These are phyloP conservation scores for Rachicladosporium sp. DNA, from an alignment of 2,329 filamentous ascomycete species.

Conservation along the genomic window DNA sequence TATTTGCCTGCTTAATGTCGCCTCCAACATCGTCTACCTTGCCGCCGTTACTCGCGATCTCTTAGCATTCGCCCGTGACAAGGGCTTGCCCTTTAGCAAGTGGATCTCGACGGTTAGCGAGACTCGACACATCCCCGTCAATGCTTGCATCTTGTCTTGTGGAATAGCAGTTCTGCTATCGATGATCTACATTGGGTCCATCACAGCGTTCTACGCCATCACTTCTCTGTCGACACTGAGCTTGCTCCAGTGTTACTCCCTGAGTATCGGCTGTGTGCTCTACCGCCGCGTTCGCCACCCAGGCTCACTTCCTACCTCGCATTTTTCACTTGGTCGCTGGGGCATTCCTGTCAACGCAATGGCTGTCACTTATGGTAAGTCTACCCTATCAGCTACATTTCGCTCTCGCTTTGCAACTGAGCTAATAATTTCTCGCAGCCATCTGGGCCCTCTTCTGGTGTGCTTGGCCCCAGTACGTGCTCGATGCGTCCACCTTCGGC, in stretches of 20 bases:
- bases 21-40: conserved; percentile 13
- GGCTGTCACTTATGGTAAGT: too few species aligned
- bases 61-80: conserved; percentile 29
- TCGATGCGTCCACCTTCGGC: too few species aligned
- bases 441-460: too few species aligned
- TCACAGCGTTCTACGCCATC: conserved; percentile 25
- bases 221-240: conserved; percentile 22
- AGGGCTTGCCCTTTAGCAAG: conserved; percentile 12
- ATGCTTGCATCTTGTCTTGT: conserved; percentile 14
- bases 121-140: conserved; percentile 15
- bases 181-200: conserved; percentile 17
- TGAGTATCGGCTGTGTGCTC: conserved; percentile 16
- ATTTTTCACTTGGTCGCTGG: conserved; percentile 28
- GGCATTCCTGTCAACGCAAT: conserved; percentile 27
- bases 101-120: conserved; percentile 15
- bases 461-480: too few species aligned
- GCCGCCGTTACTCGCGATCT: conserved; percentile 30
- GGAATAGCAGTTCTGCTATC: conserved; percentile 14
- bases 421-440: too few species aligned
- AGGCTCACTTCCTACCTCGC: conserved; percentile 25
- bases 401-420: conserved; percentile 25
- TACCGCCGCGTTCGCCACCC: conserved; percentile 24
- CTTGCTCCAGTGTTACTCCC: conserved; percentile 9
- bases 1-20: conserved; percentile 8
- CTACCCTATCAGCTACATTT: too few species aligned